These are phyloP conservation scores for Neurospora africana DNA, from an alignment of 495 filamentous ascomycete genomes.

Conservation along the genomic window DNA sequence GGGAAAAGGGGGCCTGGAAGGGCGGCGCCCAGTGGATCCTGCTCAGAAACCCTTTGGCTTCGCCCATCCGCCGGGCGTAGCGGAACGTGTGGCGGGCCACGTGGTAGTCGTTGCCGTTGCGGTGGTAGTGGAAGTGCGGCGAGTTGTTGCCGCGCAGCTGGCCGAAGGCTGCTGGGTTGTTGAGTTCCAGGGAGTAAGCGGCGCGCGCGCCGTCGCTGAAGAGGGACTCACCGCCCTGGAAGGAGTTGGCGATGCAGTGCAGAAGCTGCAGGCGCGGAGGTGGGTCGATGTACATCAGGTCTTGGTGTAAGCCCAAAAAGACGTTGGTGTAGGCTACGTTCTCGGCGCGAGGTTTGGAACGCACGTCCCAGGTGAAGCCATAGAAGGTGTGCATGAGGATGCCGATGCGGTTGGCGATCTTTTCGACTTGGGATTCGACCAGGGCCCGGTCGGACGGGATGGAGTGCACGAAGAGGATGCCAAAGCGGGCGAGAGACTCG, in stretches of 20 bases:
- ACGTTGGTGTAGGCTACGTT: slow-evolving; percentile 85
- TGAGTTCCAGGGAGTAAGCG: slow-evolving; percentile 33
- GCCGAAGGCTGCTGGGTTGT: slow-evolving; percentile 15
- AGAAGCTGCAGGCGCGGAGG: slow-evolving; percentile 75
- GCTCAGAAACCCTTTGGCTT: slow-evolving; percentile 2
- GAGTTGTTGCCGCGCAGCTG: slow-evolving; percentile 29
- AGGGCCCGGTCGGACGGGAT: slow-evolving; percentile 43
- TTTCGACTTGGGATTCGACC: slow-evolving; percentile 47
- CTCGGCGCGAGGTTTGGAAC: slow-evolving; percentile 60
- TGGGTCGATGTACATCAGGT: slow-evolving; percentile 75
- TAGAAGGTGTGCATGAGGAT: slow-evolving; percentile 75
- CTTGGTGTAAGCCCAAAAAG: slow-evolving; percentile 80
- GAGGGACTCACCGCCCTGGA: slow-evolving; percentile 67
- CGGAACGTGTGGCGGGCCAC: slow-evolving; percentile 34
- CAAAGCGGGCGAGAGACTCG: slow-evolving; percentile 42
- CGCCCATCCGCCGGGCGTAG: slow-evolving; percentile 27
- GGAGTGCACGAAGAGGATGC: slow-evolving; percentile 61
- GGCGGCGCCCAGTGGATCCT: slow-evolving; percentile 56
- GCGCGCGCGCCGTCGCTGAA: slow-evolving; percentile 65
- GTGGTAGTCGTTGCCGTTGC: slow-evolving; percentile 52
- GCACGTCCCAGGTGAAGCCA: slow-evolving; percentile 82
- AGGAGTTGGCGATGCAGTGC: slow-evolving; percentile 70
- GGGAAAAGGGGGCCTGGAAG: slow-evolving; percentile 24
- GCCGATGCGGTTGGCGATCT: slow-evolving; percentile 62
- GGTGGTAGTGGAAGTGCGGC: slow-evolving; percentile 59